Conservation (phyloP, 805 yeast genomes). For the Wickerhamomyces silvicola region DNA sequence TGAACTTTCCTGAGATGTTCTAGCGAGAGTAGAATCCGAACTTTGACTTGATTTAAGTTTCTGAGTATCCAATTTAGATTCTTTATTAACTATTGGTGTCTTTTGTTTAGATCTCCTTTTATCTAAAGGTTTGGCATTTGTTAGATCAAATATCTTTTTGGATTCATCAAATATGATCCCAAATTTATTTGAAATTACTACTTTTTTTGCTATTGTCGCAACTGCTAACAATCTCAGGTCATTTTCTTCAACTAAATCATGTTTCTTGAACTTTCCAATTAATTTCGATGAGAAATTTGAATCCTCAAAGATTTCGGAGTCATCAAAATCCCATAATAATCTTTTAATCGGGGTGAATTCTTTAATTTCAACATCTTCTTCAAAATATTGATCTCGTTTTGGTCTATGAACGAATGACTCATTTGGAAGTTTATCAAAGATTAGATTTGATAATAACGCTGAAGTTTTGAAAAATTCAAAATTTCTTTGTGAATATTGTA, state of each 20-base stretch:
- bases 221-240: slow-evolving; percentile 28
- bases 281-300: slow-evolving; percentile 11
- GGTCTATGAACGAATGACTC: slow-evolving; percentile 29
- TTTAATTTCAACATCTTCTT: slow-evolving; percentile 57
- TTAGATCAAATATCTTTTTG: slow-evolving; percentile 10
- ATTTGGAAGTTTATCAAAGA: slow-evolving; percentile 12
- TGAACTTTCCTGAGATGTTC: too few relatives aligned
- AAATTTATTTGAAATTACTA: slow-evolving; percentile 22
- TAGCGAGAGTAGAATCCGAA: too few relatives aligned
- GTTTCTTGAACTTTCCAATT: slow-evolving; percentile 20
- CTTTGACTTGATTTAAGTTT: not conserved
- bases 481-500: slow-evolving; percentile 28
- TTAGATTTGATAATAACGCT: slow-evolving; percentile 25
- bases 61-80: not conserved
- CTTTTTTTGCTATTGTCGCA: slow-evolving; percentile 25
- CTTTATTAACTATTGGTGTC: not conserved
- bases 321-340: slow-evolving; percentile 57
- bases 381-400: slow-evolving; percentile 45
- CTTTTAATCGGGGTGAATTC: slow-evolving; percentile 53
- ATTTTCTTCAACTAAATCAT: slow-evolving; percentile 26
- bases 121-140: slow-evolving; percentile 6
- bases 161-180: slow-evolving; percentile 24
- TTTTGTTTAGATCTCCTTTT: slow-evolving; percentile 2
- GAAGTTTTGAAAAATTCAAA: slow-evolving; percentile 25
- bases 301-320: slow-evolving; percentile 21